Base-by-base conservation (phyloP, 2,329 filamentous ascomycete genomes). In the Ophiostoma triangulosporum region DNA sequence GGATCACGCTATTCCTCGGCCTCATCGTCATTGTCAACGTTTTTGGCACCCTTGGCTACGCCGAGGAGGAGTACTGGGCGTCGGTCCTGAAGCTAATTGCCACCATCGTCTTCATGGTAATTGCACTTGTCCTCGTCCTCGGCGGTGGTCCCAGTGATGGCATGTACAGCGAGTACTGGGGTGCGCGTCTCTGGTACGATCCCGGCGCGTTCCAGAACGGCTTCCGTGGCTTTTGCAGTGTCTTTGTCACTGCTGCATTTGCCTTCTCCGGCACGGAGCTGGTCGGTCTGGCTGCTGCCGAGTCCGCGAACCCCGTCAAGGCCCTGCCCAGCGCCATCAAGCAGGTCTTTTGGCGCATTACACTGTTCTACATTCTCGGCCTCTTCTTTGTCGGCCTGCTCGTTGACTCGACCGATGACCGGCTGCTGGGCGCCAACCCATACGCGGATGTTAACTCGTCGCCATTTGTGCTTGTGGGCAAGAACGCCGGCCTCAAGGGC, bases 261-360 rank as follows among this genome's bases (percentile, higher is more conserved):
- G 71, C 84, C 22, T 88, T 87, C 63, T 78, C 80, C 15, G 84
- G 84, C 14, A 87, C 84, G 0, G 84, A 88, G 63, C 71, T 86
- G 2, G 83, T 88, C n/a, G 84, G 84, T 60, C 73, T 88, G 3
- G 83, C 84, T 3, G 84, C 84, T 1, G 84, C 83, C 6, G 85
- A 89, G 66, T 79, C 84, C 0, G 68, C 70, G 9, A 86, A 87
- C 62, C 85, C 85, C 0, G 75, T 79, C 54, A 82, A 86, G 63
- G 78, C 83, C 0, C 75, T 95, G 1, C 89, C 89, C 0, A 82
- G 80, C 1, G 89, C 89, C 5, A 83, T 91, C 62, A 94, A 93
- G 70, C 88, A 94, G 64, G 86, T 78, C 31, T 78, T 78, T 55
- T 78, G 75, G 74, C 73, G 75, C 59, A 77, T 78, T 56, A 75